Evolutionary conservation across 495 filamentous ascomycete genomes (phyloP).

Genomic region (Lasiosphaeris hirsuta): DNA sequence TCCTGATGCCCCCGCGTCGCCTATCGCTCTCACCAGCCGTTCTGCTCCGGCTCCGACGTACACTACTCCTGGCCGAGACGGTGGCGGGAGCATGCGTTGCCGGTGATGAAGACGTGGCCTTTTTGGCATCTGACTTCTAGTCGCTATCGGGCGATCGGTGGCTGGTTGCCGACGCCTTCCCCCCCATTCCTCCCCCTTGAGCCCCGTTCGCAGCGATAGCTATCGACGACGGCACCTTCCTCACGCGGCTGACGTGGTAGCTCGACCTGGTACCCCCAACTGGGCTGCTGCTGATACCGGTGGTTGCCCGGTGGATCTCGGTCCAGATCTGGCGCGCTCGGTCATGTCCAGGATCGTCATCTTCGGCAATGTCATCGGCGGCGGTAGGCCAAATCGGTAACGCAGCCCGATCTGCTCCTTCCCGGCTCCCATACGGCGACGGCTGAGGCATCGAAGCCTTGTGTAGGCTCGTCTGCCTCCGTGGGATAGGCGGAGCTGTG

Average conservation of each 20-base stretch:
- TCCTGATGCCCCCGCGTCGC: not conserved
- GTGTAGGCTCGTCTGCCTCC: slow-evolving; percentile 29
- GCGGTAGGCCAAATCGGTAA: not conserved
- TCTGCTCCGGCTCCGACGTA: not conserved
- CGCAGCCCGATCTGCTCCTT: not conserved
- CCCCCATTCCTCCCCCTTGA: not conserved
- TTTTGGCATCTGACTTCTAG: no score
- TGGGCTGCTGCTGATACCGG: slow-evolving; percentile 10
- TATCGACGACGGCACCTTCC: slow-evolving; percentile 14
- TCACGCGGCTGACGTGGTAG: slow-evolving; percentile 20
- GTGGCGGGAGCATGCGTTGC: not conserved
- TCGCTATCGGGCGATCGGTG: not conserved
- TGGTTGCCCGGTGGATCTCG: slow-evolving; percentile 37
- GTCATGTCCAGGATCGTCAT: slow-evolving; percentile 27
- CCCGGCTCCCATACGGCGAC: not conserved
- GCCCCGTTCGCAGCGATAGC: not conserved
- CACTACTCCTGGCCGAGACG: not conserved
- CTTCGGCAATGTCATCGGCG: not conserved
- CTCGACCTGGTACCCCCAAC: slow-evolving; percentile 9
- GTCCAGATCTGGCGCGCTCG: slow-evolving; percentile 48
- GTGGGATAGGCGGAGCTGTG: slow-evolving; percentile 29
- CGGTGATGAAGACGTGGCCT: not conserved
- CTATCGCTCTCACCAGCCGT: not conserved
- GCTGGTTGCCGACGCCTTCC: not conserved
- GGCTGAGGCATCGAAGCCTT: not conserved